A percentile compares a stretch with the other conserved stretches of the same genome.
Evolutionary conservation across 768 basidiomycete species (phyloP).

Genomic region (Phanerochaete carnosa): DNA sequence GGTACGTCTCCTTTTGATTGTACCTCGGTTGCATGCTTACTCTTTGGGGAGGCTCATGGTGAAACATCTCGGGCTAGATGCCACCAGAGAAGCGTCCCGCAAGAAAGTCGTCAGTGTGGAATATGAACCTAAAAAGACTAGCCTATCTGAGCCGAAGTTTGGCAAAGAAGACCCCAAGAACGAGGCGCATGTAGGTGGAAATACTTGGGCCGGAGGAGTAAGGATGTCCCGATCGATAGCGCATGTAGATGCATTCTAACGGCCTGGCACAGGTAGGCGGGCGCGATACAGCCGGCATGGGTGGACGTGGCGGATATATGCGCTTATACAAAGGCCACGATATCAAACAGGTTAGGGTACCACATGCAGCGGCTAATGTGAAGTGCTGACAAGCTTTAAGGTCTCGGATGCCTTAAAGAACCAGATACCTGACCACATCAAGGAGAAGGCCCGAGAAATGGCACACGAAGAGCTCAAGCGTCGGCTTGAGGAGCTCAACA

Average conservation of each 20-base stretch:
- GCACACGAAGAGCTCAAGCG: slow-evolving; percentile 59
- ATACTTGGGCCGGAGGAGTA: slow-evolving; percentile 66
- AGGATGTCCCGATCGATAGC: slow-evolving; percentile 1
- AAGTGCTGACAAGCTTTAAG: neutral
- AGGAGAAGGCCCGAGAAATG: slow-evolving; percentile 64
- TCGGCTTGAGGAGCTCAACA: slow-evolving; percentile 59
- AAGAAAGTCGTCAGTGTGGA: slow-evolving; percentile 50
- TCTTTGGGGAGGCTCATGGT: slow-evolving; percentile 41
- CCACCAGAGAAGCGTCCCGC: slow-evolving; percentile 50
- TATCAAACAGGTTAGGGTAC: slow-evolving; percentile 43
- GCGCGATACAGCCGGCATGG: slow-evolving; percentile 62
- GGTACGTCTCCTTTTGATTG: slow-evolving; percentile 34
- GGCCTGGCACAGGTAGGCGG: slow-evolving; percentile 50
- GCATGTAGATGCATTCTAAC: neutral
- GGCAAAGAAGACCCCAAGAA: slow-evolving; percentile 58
- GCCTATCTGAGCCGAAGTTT: slow-evolving; percentile 53
- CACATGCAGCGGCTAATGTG: slow-evolving; percentile 31
- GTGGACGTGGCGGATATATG: slow-evolving; percentile 67
- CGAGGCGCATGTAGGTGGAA: slow-evolving; percentile 55
- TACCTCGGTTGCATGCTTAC: neutral
- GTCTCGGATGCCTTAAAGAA: slow-evolving; percentile 52
- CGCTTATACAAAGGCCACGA: slow-evolving; percentile 60
- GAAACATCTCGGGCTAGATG: slow-evolving; percentile 51
- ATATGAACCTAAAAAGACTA: slow-evolving; percentile 50
- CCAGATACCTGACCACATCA: slow-evolving; percentile 56